Evolutionary conservation across 306 rosid species (phyloP), one percentile per base, ranked within the genome.

Genomic region (Quercus agrifolia): DNA sequence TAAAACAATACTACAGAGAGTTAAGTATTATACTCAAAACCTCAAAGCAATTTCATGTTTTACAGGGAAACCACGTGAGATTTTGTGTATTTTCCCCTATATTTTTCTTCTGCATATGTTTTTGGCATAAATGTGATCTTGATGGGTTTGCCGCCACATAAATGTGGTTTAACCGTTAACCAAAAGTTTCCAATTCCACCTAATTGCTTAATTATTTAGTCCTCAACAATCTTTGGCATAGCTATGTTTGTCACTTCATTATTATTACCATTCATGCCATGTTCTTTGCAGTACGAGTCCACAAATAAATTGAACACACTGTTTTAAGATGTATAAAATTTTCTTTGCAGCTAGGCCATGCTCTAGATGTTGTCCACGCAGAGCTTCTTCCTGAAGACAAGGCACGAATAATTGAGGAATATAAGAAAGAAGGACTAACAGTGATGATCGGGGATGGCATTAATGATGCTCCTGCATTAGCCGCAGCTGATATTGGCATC

Each of bases 391-490:
- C 99, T 2, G 95, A 90, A 77, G 96, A 87, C 78, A 95, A 95
- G 83, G 90, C 91, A 49, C 89, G 78, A 79, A 78, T 92, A 78
- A 82, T 95, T 78, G 72, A 86, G 1, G 91, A 85, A 44, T 91
- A 92, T 41, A 92, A 91, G 71, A 83, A 13, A 66, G 94, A 91
- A 79, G 98, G 98, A 38, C 84, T 83, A 31, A 91, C 4, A 49
- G 98, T 90, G 10, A 95, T 95, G 99, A 75, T 95, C 68, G 99
- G 99, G 73, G 99, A 95, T 55, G 99, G 99, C 69, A 1, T 95
- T 27, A 95, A 95, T 3, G 99, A 95, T 4, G 99, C 99, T 11
- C 98, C 98, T 1, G 97, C 99, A 6, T 78, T 95, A 74, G 99
- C 99, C 23, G 82, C 89, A 5, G 99, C 99, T 14, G 95, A 95